Conservation (phyloP, 2,329 filamentous ascomycete genomes). For the Ascochyta pisi region DNA sequence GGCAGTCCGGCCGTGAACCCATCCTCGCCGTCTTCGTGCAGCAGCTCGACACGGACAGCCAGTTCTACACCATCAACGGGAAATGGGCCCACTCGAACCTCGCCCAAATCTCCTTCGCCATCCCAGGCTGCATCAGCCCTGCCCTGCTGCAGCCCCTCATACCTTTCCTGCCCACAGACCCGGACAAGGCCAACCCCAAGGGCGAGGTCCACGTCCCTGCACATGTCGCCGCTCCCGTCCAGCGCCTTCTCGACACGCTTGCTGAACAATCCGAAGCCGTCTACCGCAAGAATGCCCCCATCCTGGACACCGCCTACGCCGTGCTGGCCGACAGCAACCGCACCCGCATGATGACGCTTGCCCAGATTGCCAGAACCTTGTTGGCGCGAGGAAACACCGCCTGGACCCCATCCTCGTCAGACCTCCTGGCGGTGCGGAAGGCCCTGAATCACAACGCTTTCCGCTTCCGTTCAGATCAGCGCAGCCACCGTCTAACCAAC, state of each 20-base stretch:
- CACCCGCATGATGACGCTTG: constrained; percentile 56
- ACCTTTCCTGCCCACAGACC: constrained; percentile 58
- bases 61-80: constrained; percentile 60
- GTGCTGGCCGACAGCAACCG: constrained; percentile 54
- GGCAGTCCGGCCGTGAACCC: constrained; percentile 44
- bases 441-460: constrained; percentile 67
- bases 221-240: constrained; percentile 53
- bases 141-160: constrained; percentile 56
- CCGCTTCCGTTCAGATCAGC: constrained; percentile 64
- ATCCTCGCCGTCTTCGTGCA: constrained; percentile 59
- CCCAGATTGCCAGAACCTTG: constrained; percentile 55
- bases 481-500: constrained; percentile 59
- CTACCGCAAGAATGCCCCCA: constrained; percentile 55
- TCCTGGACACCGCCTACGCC: constrained; percentile 59
- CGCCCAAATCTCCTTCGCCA: constrained; percentile 55
- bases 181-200: constrained; percentile 27
- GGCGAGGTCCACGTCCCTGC: constrained; percentile 54
- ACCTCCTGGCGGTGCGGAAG: constrained; percentile 74
- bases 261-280: constrained; percentile 54
- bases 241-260: constrained; percentile 54
- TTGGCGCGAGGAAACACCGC: constrained; percentile 33
- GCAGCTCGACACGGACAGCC: constrained; percentile 48
- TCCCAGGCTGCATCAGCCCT: constrained; percentile 57
- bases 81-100: constrained; percentile 54
- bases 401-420: constrained; percentile 49